Conservation (phyloP, 495 filamentous ascomycete genomes). For the Penicillium subrubescens region DNA sequence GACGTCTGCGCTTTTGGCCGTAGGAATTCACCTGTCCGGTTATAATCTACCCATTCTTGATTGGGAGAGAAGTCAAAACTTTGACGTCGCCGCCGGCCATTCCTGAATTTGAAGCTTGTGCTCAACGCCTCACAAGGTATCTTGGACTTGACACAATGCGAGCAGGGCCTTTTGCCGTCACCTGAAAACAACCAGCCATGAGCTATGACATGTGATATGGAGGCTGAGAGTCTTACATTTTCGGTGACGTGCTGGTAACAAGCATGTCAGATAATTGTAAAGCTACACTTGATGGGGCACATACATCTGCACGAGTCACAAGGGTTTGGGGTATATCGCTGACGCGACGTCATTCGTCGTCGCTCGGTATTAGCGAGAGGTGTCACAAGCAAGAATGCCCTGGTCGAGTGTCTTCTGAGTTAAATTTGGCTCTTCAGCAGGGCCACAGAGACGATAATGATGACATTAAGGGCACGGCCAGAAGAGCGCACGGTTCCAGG, state of each 20-base stretch:
- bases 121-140: constrained; percentile 2
- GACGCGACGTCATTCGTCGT: too few relatives aligned
- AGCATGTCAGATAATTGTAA: not conserved
- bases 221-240: constrained; percentile 6
- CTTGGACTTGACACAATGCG: constrained; percentile 14
- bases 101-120: constrained; percentile 15
- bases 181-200: not conserved
- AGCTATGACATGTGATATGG: not conserved
- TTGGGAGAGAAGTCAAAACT: constrained; percentile 11
- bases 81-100: constrained; percentile 1
- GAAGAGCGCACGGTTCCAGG: not conserved
- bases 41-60: constrained; percentile 13
- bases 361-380: too few relatives aligned
- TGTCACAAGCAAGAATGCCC: not conserved
- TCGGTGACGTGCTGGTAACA: constrained; percentile 9
- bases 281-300: not conserved
- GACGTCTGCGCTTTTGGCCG: not conserved
- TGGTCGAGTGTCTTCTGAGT: not conserved
- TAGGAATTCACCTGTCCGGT: not conserved
- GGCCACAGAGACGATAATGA: not conserved
- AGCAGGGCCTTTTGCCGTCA: constrained; percentile 13
- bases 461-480: not conserved
- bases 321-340: too few relatives aligned
- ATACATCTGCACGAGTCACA: too few relatives aligned
- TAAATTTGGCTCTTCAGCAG: not conserved